Conservation (phyloP, 805 yeast species). For the Yamadazyma laniorum region DNA sequence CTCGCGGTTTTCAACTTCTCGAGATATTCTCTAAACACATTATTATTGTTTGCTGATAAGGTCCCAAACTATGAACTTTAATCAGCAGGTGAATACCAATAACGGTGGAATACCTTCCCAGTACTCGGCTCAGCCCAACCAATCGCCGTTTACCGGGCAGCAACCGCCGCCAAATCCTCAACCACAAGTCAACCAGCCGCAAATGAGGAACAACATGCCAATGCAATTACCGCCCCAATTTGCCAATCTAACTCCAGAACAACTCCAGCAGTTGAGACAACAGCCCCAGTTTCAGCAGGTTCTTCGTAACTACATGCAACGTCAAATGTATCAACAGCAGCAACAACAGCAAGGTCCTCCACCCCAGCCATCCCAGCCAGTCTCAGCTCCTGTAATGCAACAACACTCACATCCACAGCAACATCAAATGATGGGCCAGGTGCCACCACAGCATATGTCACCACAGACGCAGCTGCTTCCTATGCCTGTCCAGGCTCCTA, state of each 20-base stretch:
- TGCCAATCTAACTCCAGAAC: conserved; percentile 40
- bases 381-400: conserved; percentile 4
- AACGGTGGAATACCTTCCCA: conserved; percentile 9
- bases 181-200: conserved; percentile 9
- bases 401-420: conserved; percentile 1
- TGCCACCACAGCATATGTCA: conserved; percentile 1
- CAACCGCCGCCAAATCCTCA: conserved; percentile 4
- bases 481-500: conserved; percentile 1
- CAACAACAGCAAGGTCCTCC: conserved; percentile 16
- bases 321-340: conserved; percentile 20
- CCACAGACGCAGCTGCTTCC: neutral
- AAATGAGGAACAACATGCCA: conserved; percentile 10
- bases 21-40: neutral
- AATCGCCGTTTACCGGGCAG: conserved; percentile 6
- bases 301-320: conserved; percentile 41
- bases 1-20: neutral
- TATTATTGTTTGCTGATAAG: too few relatives aligned
- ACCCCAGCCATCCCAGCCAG: conserved; percentile 17
- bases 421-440: conserved; percentile 4
- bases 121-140: neutral
- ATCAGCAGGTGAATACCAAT: conserved; percentile 11
- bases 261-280: conserved; percentile 39
- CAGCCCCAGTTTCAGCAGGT: conserved; percentile 45
- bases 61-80: conserved; percentile 13
- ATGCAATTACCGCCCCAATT: conserved; percentile 25